These are phyloP conservation scores for Speleostelium caveatum DNA, from an alignment of 78 protist species.

Conservation along the genomic window DNA sequence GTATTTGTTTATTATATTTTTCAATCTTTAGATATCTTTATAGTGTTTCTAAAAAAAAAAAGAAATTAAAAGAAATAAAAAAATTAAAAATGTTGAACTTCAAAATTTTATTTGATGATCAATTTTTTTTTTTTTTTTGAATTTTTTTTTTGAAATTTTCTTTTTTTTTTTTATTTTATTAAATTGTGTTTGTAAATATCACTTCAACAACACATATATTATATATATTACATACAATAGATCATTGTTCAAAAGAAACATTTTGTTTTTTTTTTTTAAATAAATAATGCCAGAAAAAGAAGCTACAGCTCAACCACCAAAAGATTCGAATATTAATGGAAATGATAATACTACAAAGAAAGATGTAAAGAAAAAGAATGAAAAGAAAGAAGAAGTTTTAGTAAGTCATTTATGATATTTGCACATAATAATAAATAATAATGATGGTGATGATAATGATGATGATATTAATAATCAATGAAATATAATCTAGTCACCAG, in stretches of 20 bases:
- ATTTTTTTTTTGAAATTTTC: too few species aligned
- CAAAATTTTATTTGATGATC: neutral
- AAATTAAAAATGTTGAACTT: too few species aligned
- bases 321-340: too few species aligned
- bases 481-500: conserved; percentile 67
- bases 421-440: neutral
- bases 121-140: too few species aligned
- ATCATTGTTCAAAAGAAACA: neutral
- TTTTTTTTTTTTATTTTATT: too few species aligned
- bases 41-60: too few species aligned
- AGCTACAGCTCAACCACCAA: neutral
- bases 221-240: too few species aligned
- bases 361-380: conserved; percentile 33
- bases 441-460: neutral
- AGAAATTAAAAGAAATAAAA: too few species aligned
- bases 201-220: neutral
- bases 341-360: neutral
- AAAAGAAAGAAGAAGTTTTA: conserved; percentile 60
- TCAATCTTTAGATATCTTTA: too few species aligned
- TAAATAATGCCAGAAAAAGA: neutral
- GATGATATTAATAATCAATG: neutral
- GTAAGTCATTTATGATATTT: conserved; percentile 28
- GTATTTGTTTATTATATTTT: too few species aligned
- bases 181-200: too few species aligned
- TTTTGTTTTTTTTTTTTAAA: too few species aligned